Evolutionary conservation across 2,329 filamentous ascomycete species (phyloP), one percentile per base, ranked within the genome.

Genomic region (Microascus cirrosus): DNA sequence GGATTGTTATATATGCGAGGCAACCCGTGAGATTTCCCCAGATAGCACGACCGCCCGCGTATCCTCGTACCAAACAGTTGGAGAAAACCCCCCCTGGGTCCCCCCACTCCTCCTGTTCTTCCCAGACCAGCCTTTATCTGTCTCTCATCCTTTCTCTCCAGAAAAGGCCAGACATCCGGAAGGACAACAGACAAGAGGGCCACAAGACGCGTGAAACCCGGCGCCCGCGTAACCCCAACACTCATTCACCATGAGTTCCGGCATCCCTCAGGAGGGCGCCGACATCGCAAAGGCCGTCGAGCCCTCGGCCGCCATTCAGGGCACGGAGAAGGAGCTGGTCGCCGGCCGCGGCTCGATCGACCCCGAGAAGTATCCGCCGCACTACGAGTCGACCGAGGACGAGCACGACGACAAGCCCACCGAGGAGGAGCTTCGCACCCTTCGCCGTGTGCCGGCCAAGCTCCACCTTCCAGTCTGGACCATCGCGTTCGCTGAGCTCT

Each of bases 401-500:
- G 65, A 68, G n/a, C 70, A 66, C 58, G 66, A 68, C 55, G 68
- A 71, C 63, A 70, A 68, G 60, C 83, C 83, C 2, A 86, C 82
- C 7, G 78, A 81, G 35, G 83, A 87, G 66, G 84, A 87, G 61
- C 69, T 83, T 60, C 67, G 62, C 15, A 84, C 81, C 0, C 78
- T 87, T n/a, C 79, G 76, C 55, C 81, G 83, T 64, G 79, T 87
- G 24, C 81, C 83, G 13, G 84, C 82, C 61, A 77, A 77, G 65
- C 81, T 90, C 60, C 83, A 84, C 54, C 84, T 79, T 78, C 73
- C 77, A 58, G 80, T 85, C 59, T 90, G 83, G 71, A 84, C 83
- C 28, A 81, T 91, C 60, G 86, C 85, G 54, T 83, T 89, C 61
- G 82, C 87, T 60, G 87, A 91, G 71, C 73, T 89, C 59, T 88